Conservation (phyloP, 805 yeast species). For the Pichia nakasei region DNA sequence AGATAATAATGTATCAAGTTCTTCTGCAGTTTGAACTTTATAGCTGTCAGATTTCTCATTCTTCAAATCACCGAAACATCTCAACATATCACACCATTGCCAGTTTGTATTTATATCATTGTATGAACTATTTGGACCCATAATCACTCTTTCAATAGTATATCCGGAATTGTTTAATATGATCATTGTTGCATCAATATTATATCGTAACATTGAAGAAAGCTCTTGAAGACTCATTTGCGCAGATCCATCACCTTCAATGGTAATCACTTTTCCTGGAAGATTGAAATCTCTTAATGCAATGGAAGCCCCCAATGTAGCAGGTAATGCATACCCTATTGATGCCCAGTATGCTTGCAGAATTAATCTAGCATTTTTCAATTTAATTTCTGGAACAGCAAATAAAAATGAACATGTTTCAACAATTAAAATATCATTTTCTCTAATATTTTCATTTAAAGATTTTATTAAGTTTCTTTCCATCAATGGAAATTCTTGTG, state of each 20-base stretch:
- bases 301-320: slow-evolving; percentile 38
- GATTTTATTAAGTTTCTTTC: slow-evolving; percentile 31
- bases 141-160: slow-evolving; percentile 41
- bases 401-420: slow-evolving; percentile 44
- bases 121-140: slow-evolving; percentile 41
- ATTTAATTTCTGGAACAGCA: slow-evolving; percentile 31
- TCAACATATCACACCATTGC: slow-evolving; percentile 62
- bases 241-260: slow-evolving; percentile 51
- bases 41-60: slow-evolving; percentile 26
- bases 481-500: slow-evolving; percentile 13
- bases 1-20: slow-evolving; percentile 28
- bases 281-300: slow-evolving; percentile 34
- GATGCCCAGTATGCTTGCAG: slow-evolving; percentile 39
- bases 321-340: slow-evolving; percentile 46
- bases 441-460: slow-evolving; percentile 27
- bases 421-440: slow-evolving; percentile 33
- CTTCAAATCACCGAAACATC: slow-evolving; percentile 52
- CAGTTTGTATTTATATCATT: slow-evolving; percentile 41
- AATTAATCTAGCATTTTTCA: slow-evolving; percentile 28
- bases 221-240: slow-evolving; percentile 47
- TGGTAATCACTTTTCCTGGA: slow-evolving; percentile 32
- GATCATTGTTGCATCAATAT: slow-evolving; percentile 33
- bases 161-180: slow-evolving; percentile 44
- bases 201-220: slow-evolving; percentile 33
- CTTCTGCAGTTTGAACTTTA: slow-evolving; percentile 30